These are phyloP conservation scores for Nosema muscidifuracis DNA, from an alignment of 371 early-diverging fungal genomes.

Conservation along the genomic window DNA sequence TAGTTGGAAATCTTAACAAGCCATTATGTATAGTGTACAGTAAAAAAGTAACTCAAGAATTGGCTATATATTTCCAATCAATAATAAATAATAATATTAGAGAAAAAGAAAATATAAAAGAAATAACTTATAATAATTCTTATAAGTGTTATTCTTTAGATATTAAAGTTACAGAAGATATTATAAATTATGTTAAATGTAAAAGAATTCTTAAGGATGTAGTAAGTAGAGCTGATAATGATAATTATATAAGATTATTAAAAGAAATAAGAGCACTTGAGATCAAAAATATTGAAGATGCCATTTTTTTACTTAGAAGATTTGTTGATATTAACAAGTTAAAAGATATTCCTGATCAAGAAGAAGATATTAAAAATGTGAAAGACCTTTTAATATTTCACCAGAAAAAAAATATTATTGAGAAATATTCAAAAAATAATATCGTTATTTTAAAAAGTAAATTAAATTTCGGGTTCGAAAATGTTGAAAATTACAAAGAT, in stretches of 20 bases:
- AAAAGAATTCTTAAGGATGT: neutral
- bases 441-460: neutral
- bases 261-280: neutral
- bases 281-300: neutral
- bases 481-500: neutral
- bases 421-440: neutral
- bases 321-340: neutral
- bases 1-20: neutral
- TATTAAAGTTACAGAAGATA: neutral
- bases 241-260: neutral
- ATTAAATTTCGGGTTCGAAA: neutral
- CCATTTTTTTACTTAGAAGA: neutral
- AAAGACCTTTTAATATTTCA: neutral
- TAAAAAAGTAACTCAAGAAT: neutral
- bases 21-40: neutral
- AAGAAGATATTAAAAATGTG: neutral
- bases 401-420: neutral
- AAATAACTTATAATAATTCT: too few relatives aligned
- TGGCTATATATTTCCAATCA: neutral
- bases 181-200: neutral
- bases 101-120: neutral
- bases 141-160: too few relatives aligned
- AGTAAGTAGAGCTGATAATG: neutral
- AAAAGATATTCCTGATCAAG: neutral
- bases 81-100: neutral